Evolutionary conservation across 805 yeast species (phyloP).

Genomic region (Naumovozyma dairenensis): DNA sequence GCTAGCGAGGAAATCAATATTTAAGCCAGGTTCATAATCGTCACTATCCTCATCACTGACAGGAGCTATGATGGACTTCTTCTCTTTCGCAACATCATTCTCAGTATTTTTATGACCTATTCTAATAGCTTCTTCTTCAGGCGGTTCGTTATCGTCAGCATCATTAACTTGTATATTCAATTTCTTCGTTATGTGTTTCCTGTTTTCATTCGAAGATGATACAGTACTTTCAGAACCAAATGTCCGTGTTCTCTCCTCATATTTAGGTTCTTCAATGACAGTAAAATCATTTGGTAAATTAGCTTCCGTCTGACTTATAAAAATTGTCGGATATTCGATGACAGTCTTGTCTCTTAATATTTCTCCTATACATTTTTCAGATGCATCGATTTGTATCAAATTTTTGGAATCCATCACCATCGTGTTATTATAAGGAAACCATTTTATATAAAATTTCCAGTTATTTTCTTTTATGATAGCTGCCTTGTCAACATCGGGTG

Average conservation of each 20-base stretch:
- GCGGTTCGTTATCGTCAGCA: constrained; percentile 7
- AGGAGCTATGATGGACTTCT: constrained; percentile 1
- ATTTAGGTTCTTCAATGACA: constrained; percentile 15
- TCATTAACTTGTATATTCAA: constrained; percentile 14
- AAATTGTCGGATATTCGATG: constrained; percentile 70
- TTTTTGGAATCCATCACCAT: constrained; percentile 28
- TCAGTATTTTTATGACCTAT: not conserved
- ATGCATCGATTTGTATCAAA: constrained; percentile 31
- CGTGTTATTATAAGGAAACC: constrained; percentile 27
- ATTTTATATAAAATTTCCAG: constrained; percentile 19
- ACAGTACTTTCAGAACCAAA: too few species aligned
- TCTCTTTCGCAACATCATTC: not conserved
- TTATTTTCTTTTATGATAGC: constrained; percentile 7
- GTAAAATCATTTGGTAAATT: constrained; percentile 23
- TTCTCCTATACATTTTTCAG: constrained; percentile 34
- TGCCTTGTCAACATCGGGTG: constrained; percentile 2
- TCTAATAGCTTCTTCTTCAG: constrained; percentile 13
- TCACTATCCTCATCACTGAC: constrained; percentile 16
- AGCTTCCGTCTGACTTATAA: constrained; percentile 28
- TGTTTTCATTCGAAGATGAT: constrained; percentile 13
- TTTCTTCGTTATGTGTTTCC: constrained; percentile 25
- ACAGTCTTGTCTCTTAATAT: constrained; percentile 48
- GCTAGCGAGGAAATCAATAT: constrained; percentile 12
- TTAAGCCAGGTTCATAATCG: constrained; percentile 21
- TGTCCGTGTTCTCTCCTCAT: not conserved